Conservation (phyloP, 139 green algal genomes). For the Closterium sp. region DNA sequence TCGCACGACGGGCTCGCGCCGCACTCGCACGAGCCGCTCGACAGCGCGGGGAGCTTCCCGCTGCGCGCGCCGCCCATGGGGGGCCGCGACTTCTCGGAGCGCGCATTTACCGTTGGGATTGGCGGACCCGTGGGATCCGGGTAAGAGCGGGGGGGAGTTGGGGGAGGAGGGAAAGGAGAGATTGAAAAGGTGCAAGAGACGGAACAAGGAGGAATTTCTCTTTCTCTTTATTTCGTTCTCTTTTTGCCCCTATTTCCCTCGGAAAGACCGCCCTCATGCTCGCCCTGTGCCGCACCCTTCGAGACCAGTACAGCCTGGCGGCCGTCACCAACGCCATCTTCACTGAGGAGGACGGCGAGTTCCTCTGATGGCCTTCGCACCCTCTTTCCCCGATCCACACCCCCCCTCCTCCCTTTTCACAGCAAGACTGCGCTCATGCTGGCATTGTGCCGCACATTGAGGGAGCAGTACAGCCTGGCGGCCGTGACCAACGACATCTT, state of each 20-base stretch:
- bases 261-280: constrained; percentile 59
- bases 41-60: constrained; percentile 37
- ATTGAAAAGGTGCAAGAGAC: no score
- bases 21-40: constrained; percentile 55
- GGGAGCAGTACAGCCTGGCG: constrained; percentile 55
- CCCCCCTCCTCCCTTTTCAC: background rate
- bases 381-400: no score
- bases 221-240: no score
- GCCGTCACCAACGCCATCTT: constrained; percentile 62
- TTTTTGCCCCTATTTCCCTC: background rate
- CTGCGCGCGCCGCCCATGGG: background rate
- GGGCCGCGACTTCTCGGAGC: constrained; percentile 31
- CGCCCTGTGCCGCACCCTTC: constrained; percentile 44
- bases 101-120: constrained; percentile 59
- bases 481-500: constrained; percentile 65
- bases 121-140: constrained; percentile 53
- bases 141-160: background rate
- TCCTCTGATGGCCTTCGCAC: background rate
- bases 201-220: no score
- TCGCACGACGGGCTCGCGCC: constrained; percentile 57
- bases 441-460: constrained; percentile 43
- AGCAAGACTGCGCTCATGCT: constrained; percentile 59
- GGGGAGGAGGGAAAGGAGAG: no score
- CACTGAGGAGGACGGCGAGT: constrained; percentile 58
- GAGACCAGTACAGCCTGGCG: constrained; percentile 54